These are phyloP conservation scores for Rheum nobile DNA, from an alignment of 148 eudicot genomes.

Conservation along the genomic window DNA sequence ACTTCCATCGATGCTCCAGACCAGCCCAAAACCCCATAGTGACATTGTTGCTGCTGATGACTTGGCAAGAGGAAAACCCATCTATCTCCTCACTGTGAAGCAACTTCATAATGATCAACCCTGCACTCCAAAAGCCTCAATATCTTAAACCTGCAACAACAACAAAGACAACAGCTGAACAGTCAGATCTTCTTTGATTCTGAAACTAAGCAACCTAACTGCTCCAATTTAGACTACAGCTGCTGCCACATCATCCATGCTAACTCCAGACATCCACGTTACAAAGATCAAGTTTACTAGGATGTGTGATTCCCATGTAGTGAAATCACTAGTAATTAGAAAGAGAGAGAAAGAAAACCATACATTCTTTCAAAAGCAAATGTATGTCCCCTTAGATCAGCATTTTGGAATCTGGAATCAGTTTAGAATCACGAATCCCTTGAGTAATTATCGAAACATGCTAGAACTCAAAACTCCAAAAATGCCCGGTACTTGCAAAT, in stretches of 20 bases:
- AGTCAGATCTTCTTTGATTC: neutral
- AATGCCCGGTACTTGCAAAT: neutral
- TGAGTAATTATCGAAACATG: neutral
- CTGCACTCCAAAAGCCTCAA: neutral
- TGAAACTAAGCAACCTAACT: neutral
- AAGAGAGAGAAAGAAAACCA: neutral
- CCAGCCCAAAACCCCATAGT: constrained; percentile 3
- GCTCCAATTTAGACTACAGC: neutral
- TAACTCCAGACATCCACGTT: neutral
- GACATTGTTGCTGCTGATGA: constrained; percentile 5
- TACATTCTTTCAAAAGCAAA: neutral
- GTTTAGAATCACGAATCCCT: neutral
- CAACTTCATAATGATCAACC: constrained; percentile 2
- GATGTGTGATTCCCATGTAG: neutral
- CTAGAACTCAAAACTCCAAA: neutral
- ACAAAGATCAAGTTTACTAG: neutral
- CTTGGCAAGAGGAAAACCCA: neutral
- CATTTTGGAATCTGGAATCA: neutral
- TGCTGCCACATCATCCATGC: neutral
- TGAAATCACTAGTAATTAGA: neutral
- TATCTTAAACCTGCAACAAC: neutral
- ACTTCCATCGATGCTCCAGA: neutral
- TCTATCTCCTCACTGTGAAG: neutral
- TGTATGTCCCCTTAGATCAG: neutral
- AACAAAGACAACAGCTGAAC: neutral